A percentile compares a stretch with the other conserved stretches of the same genome.
These are phyloP conservation scores for Dendrothele bispora DNA, from an alignment of 768 basidiomycete genomes.

Conservation along the genomic window DNA sequence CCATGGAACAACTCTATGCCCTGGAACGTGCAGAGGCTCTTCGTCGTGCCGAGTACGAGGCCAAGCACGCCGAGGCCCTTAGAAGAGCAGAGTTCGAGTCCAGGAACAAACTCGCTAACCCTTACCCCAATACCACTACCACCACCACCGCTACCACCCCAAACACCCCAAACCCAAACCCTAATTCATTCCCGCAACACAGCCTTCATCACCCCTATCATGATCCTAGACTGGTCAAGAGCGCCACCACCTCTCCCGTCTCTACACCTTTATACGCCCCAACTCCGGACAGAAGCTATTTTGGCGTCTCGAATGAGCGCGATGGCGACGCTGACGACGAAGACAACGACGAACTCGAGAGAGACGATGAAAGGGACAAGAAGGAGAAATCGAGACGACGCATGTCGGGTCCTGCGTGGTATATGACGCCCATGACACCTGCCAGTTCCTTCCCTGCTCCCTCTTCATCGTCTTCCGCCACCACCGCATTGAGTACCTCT, in stretches of 20 bases:
- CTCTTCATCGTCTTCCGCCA: background rate
- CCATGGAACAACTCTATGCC: constrained; percentile 87
- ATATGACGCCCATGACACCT: constrained; percentile 1
- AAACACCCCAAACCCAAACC: constrained; percentile 9
- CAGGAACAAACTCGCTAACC: constrained; percentile 7
- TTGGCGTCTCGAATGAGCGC: constrained; percentile 38
- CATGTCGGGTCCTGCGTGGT: constrained; percentile 4
- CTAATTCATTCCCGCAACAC: constrained; percentile 1
- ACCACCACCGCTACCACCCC: constrained; percentile 8
- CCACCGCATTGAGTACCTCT: background rate
- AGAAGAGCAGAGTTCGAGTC: constrained; percentile 75
- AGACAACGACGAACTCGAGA: background rate
- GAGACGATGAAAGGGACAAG: background rate
- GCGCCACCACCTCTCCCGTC: constrained; percentile 68
- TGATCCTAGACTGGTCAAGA: constrained; percentile 47
- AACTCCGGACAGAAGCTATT: constrained; percentile 39
- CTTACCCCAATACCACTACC: constrained; percentile 17
- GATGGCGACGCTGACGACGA: constrained; percentile 20
- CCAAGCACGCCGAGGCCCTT: constrained; percentile 65
- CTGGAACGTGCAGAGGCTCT: constrained; percentile 86
- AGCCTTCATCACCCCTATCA: constrained; percentile 17
- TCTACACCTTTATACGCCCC: constrained; percentile 34
- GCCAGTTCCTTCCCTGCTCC: too few relatives aligned
- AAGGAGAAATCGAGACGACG: constrained; percentile 1
- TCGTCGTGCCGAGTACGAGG: constrained; percentile 85